Percentiles rank a stretch among this genome's conserved stretches.
phyloP scores from a whole-genome alignment of 768 basidiomycete species.

The Tylopilus felleus region DNA sequence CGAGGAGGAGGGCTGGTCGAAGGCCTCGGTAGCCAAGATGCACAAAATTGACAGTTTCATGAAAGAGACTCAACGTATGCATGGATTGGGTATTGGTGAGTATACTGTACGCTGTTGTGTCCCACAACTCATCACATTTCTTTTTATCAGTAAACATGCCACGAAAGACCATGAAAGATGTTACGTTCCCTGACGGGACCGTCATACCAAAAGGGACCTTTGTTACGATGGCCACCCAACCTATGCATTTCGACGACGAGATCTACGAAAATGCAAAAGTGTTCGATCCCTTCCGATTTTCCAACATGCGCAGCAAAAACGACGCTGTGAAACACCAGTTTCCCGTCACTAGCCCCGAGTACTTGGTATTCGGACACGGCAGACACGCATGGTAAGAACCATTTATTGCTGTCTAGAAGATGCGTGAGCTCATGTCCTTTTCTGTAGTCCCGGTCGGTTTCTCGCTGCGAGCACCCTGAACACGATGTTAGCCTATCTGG shows the following conservation, averaged over 20 bases:
- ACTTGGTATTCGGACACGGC: conserved; percentile 36
- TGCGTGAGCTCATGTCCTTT: too few species aligned
- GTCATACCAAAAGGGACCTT: conserved; percentile 33
- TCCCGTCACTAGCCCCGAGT: conserved; percentile 30
- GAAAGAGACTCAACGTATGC: conserved; percentile 24
- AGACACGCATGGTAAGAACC: conserved; percentile 14
- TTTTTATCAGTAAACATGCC: conserved; percentile 3
- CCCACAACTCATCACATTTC: neutral
- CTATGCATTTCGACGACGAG: conserved; percentile 20
- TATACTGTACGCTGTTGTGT: neutral
- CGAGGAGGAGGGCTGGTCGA: conserved; percentile 18
- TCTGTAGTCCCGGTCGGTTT: conserved; percentile 16
- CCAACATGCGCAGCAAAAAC: conserved; percentile 30
- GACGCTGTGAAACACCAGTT: conserved; percentile 34
- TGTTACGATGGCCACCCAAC: conserved; percentile 22
- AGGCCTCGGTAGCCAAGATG: conserved; percentile 15
- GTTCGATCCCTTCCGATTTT: conserved; percentile 37
- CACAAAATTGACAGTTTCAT: conserved; percentile 20
- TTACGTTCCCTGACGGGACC: conserved; percentile 36
- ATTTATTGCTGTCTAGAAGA: neutral
- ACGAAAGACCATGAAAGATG: conserved; percentile 11
- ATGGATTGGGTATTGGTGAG: conserved; percentile 29
- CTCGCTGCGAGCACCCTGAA: conserved; percentile 7
- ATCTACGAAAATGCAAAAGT: conserved; percentile 32
- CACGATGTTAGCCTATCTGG: conserved; percentile 14